Evolutionary conservation across 805 yeast genomes (phyloP).

Genomic region (Kuraishia hungarica): DNA sequence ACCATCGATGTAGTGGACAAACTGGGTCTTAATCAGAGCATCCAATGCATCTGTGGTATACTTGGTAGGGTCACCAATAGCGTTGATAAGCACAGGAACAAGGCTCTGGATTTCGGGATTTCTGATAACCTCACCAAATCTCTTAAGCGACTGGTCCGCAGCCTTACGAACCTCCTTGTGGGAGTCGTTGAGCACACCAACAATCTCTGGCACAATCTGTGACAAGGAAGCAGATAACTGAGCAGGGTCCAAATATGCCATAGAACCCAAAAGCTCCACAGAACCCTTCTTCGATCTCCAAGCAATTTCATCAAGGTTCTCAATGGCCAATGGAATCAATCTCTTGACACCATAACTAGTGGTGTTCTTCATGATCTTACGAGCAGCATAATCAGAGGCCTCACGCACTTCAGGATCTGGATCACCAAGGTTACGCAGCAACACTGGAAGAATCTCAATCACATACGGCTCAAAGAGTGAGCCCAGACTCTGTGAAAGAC

Average conservation of each 20-base stretch:
- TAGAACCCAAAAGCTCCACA: slow-evolving; percentile 90
- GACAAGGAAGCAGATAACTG: slow-evolving; percentile 87
- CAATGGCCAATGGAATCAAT: slow-evolving; percentile 84
- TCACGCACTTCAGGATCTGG: slow-evolving; percentile 75
- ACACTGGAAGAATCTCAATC: slow-evolving; percentile 74
- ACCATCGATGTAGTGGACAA: slow-evolving; percentile 96
- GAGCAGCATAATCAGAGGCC: slow-evolving; percentile 82
- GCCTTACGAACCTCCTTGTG: slow-evolving; percentile 97
- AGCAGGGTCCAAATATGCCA: slow-evolving; percentile 95
- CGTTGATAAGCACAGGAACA: slow-evolving; percentile 80
- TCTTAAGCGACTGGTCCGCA: slow-evolving; percentile 79
- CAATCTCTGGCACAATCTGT: slow-evolving; percentile 91
- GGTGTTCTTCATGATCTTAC: slow-evolving; percentile 81
- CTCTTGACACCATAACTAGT: slow-evolving; percentile 89
- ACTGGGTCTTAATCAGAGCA: slow-evolving; percentile 79
- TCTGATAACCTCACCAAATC: slow-evolving; percentile 94
- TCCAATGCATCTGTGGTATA: slow-evolving; percentile 84
- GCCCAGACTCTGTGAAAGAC: slow-evolving; percentile 70
- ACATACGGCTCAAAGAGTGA: slow-evolving; percentile 89
- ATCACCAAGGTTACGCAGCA: slow-evolving; percentile 81
- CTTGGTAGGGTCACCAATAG: slow-evolving; percentile 93
- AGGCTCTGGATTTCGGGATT: slow-evolving; percentile 94
- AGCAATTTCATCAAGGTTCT: slow-evolving; percentile 76
- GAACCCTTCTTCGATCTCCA: slow-evolving; percentile 98
- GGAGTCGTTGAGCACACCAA: slow-evolving; percentile 86